These are phyloP conservation scores for Epichloe brachyelytri DNA, from an alignment of 2,329 filamentous ascomycete species.

Conservation along the genomic window DNA sequence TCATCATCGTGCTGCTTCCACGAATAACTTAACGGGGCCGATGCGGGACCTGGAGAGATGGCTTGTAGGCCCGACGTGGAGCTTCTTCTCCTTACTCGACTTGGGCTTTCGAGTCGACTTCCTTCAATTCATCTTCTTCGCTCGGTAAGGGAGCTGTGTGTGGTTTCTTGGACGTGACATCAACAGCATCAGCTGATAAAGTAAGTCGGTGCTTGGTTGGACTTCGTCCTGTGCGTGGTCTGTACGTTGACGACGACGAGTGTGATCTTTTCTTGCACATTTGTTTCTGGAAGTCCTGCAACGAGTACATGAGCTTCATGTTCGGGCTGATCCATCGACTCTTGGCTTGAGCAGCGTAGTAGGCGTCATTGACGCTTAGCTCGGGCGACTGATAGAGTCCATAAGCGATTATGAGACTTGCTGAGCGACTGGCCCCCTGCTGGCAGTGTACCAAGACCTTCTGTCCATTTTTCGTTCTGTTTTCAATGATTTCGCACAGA, in stretches of 20 bases:
- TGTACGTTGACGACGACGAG: conserved; percentile 32
- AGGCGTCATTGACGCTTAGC: conserved; percentile 69
- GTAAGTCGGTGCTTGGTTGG: conserved; percentile 48
- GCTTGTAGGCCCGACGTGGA: conserved; percentile 37
- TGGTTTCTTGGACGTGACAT: conserved; percentile 39
- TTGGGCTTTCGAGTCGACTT: conserved; percentile 28
- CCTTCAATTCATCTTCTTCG: conserved; percentile 33
- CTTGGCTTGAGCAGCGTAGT: conserved; percentile 65
- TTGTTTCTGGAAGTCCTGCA: conserved; percentile 67
- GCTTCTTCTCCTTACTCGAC: conserved; percentile 37
- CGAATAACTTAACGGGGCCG: conserved; percentile 49
- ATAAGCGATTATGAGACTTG: conserved; percentile 77
- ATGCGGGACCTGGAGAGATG: conserved; percentile 51
- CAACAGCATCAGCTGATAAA: conserved; percentile 45
- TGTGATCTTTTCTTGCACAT: conserved; percentile 36
- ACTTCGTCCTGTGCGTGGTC: conserved; percentile 38
- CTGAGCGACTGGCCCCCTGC: conserved; percentile 73
- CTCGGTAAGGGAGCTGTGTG: conserved; percentile 47
- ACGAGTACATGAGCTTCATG: conserved; percentile 83
- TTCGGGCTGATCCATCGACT: conserved; percentile 85
- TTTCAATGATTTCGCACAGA: conserved; percentile 65
- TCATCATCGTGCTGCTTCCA: conserved; percentile 37
- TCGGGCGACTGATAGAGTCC: conserved; percentile 68
- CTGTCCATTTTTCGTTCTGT: conserved; percentile 58
- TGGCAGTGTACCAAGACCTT: conserved; percentile 75